phyloP scores from a whole-genome alignment of 495 filamentous ascomycete genomes.

The Cercophora samala region DNA sequence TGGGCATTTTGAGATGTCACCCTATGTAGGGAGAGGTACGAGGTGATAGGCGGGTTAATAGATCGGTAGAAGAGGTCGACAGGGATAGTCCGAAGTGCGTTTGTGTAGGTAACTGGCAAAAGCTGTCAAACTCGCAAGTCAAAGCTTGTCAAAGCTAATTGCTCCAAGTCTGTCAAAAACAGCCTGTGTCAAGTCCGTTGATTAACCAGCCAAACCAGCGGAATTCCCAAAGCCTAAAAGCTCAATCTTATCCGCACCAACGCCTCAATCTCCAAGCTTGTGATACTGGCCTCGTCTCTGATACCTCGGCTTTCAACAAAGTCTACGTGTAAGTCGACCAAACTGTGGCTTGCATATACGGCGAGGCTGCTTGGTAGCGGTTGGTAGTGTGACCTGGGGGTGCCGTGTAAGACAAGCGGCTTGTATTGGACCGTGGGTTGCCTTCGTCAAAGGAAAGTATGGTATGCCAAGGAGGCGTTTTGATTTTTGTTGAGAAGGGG shows the following conservation, averaged over 20 bases:
- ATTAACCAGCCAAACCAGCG: neutral
- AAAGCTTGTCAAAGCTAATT: neutral
- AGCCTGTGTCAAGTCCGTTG: neutral
- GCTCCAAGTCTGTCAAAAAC: too few relatives aligned
- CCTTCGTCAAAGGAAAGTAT: neutral
- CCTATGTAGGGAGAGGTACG: neutral
- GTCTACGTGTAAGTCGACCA: neutral
- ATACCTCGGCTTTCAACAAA: neutral
- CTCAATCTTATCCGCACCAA: neutral
- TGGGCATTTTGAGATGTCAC: constrained; percentile 43
- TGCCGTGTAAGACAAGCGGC: neutral
- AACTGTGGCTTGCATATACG: neutral
- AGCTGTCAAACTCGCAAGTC: neutral
- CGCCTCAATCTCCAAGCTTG: neutral
- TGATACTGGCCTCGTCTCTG: neutral
- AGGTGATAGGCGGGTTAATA: neutral
- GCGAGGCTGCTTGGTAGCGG: neutral
- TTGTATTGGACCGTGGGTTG: neutral
- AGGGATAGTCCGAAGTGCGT: neutral
- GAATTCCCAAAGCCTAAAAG: neutral
- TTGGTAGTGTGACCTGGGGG: neutral
- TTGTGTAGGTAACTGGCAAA: neutral
- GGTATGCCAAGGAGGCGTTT: neutral
- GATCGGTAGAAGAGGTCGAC: neutral
- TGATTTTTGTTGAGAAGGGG: neutral